These are phyloP conservation scores for Erodium texanum DNA, from an alignment of 441 rosid species.

Conservation along the genomic window DNA sequence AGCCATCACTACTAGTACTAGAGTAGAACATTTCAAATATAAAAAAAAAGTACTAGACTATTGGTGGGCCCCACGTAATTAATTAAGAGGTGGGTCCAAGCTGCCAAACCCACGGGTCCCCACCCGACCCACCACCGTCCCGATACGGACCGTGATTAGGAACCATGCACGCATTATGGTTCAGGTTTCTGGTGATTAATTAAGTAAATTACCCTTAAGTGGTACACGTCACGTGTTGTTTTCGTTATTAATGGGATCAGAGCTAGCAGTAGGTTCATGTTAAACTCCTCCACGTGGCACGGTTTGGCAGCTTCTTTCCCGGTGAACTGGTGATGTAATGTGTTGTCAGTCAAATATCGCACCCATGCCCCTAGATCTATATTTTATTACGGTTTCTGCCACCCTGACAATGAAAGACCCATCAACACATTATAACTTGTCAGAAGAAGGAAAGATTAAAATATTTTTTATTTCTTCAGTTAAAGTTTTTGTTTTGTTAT, in stretches of 20 bases:
- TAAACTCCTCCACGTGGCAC: background rate
- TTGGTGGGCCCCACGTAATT: background rate
- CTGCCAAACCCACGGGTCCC: too few species aligned
- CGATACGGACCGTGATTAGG: too few species aligned
- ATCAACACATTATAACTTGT: background rate
- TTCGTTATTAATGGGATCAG: background rate
- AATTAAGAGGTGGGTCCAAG: too few species aligned
- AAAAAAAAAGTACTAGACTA: background rate
- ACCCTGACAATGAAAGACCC: background rate
- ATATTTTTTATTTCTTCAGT: background rate
- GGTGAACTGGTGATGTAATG: background rate
- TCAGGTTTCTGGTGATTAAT: background rate
- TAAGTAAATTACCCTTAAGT: background rate
- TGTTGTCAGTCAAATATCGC: background rate
- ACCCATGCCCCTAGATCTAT: background rate
- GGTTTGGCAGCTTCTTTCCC: background rate
- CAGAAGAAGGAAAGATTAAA: background rate
- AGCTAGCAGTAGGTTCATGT: background rate
- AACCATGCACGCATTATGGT: background rate
- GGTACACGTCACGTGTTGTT: background rate
- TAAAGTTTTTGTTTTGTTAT: too few species aligned
- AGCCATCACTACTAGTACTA: background rate
- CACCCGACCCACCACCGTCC: too few species aligned
- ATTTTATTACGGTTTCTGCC: background rate
- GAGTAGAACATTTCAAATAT: too few species aligned